Percentiles rank a stretch among this genome's conserved stretches.
Conservation (phyloP, 495 filamentous ascomycete species). For the Daldinia decipiens region DNA sequence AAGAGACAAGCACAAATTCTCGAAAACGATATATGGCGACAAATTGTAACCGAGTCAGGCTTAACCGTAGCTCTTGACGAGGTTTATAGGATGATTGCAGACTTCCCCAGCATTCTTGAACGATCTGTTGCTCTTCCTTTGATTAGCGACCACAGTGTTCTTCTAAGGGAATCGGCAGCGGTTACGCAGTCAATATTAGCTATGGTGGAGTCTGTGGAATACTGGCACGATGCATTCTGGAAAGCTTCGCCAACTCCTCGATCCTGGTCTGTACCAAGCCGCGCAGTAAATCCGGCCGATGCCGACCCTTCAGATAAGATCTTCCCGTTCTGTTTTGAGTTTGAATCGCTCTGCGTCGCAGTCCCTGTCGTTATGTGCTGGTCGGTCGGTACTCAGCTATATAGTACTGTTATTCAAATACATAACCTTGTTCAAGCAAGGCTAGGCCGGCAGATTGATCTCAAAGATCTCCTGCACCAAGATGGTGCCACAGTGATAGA, state of each 20-base stretch:
- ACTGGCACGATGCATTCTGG: constrained; percentile 29
- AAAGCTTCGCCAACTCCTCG: constrained; percentile 23
- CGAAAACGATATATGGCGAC: constrained; percentile 26
- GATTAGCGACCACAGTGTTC: constrained; percentile 8
- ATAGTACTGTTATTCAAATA: constrained; percentile 34
- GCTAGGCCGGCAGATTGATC: constrained; percentile 15
- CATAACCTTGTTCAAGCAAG: constrained; percentile 18
- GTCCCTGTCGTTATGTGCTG: constrained; percentile 28
- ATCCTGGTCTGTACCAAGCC: constrained; percentile 25
- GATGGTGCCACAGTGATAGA: not conserved
- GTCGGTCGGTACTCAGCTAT: constrained; percentile 21
- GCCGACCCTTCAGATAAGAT: constrained; percentile 15
- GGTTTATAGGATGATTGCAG: constrained; percentile 25
- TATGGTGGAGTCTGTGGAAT: constrained; percentile 17
- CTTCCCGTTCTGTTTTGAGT: constrained; percentile 33
- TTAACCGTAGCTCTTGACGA: constrained; percentile 23
- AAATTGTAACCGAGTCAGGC: constrained; percentile 24
- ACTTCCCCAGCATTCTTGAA: constrained; percentile 24
- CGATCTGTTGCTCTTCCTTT: constrained; percentile 20
- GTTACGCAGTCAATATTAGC: constrained; percentile 8
- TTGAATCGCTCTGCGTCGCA: constrained; percentile 25
- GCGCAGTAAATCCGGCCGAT: constrained; percentile 19
- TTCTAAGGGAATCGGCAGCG: constrained; percentile 18
- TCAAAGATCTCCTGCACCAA: constrained; percentile 14
- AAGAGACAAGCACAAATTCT: constrained; percentile 27